These are phyloP conservation scores for Kitagawia praeruptora DNA, from an alignment of 129 eudicot species.

Conservation along the genomic window DNA sequence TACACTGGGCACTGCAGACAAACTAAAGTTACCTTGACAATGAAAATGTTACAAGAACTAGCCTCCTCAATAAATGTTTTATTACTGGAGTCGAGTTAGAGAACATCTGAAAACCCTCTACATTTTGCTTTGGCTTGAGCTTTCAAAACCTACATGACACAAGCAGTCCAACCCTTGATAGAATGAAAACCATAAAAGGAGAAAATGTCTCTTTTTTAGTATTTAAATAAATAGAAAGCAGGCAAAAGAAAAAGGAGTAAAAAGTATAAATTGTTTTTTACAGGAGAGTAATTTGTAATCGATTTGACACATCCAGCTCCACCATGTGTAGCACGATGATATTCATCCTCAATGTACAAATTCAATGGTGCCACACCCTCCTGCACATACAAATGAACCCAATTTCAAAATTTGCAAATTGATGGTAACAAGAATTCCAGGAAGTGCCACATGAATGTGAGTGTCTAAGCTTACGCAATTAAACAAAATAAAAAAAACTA, in stretches of 20 bases:
- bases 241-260: background rate
- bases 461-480: no score
- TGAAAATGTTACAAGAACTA: background rate
- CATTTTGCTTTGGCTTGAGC: constrained; percentile 3
- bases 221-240: background rate
- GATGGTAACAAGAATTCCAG: no score
- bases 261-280: background rate
- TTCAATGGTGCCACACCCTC: background rate
- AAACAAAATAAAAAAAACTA: no score
- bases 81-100: background rate
- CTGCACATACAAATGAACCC: background rate
- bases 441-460: no score
- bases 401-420: background rate
- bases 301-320: background rate
- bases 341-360: background rate
- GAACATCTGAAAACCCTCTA: background rate
- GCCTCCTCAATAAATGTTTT: background rate
- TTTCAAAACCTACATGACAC: constrained; percentile 1
- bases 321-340: background rate
- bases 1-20: no score
- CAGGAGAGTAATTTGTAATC: background rate
- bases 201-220: background rate
- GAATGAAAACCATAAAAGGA: background rate
- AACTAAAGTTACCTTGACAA: no score
- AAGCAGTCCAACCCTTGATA: background rate